These are phyloP conservation scores for Talaromyces rugulosus DNA, from an alignment of 2,329 filamentous ascomycete genomes.

Conservation along the genomic window DNA sequence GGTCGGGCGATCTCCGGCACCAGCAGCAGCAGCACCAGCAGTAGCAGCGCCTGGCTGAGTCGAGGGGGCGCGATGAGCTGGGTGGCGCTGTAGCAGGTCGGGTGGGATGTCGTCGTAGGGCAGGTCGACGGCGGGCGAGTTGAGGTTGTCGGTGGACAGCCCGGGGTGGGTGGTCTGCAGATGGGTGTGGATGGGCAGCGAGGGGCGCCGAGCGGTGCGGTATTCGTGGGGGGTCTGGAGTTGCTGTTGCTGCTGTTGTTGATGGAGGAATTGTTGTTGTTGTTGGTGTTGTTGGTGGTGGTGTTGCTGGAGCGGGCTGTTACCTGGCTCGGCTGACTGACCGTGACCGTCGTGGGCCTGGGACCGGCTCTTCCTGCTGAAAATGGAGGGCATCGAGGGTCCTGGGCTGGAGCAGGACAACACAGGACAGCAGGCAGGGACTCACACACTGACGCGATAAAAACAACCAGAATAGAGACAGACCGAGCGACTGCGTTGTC, in stretches of 20 bases:
- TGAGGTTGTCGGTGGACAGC: neutral
- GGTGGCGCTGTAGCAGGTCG: slow-evolving; percentile 7
- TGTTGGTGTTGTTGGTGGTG: slow-evolving; percentile 2
- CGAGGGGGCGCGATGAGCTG: slow-evolving; percentile 3
- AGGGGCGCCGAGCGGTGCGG: neutral
- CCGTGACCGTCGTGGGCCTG: slow-evolving; percentile 8
- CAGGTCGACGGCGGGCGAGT: neutral
- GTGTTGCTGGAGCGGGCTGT: neutral
- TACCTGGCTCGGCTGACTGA: neutral
- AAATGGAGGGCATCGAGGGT: slow-evolving; percentile 13
- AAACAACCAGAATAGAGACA: neutral
- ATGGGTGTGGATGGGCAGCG: neutral
- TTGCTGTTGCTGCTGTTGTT: neutral
- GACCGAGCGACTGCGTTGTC: neutral
- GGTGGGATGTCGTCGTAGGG: slow-evolving; percentile 2
- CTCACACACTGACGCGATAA: neutral
- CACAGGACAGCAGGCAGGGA: neutral
- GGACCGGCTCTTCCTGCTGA: slow-evolving; percentile 14
- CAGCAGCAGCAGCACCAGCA: neutral
- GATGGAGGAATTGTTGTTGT: neutral
- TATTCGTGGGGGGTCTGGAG: neutral
- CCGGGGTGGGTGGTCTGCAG: neutral
- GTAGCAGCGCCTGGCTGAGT: neutral
- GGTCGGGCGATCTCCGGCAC: slow-evolving; percentile 4
- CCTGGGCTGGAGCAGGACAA: neutral